Conservation (phyloP, 1,284 basidiomycete genomes). For the Boletus sp. region DNA sequence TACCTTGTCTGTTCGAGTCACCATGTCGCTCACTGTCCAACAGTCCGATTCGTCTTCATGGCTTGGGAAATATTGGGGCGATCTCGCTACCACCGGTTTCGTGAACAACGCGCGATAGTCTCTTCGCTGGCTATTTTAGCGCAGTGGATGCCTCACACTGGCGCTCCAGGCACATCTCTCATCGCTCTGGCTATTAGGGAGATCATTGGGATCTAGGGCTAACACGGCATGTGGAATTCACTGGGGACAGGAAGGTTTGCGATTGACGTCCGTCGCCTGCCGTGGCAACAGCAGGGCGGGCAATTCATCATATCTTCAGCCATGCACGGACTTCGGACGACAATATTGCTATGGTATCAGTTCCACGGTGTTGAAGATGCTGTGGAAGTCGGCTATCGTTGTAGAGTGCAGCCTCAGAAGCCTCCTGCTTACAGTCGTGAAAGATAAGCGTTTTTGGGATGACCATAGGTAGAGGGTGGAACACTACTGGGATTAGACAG, state of each 20-base stretch:
- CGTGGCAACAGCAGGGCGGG: not conserved
- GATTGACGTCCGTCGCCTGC: too few species aligned
- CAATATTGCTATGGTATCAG: too few species aligned
- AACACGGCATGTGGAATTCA: not conserved
- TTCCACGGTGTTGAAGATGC: too few species aligned
- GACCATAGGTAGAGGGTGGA: too few species aligned
- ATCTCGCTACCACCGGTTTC: not conserved
- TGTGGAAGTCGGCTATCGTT: too few species aligned
- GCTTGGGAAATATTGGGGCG: not conserved
- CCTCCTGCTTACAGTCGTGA: too few species aligned
- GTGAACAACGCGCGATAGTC: not conserved
- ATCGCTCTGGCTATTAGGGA: not conserved
- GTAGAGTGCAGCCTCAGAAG: too few species aligned
- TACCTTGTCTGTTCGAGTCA: conserved; percentile 1
- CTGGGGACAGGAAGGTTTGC: too few species aligned
- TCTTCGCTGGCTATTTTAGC: not conserved
- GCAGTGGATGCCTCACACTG: not conserved
- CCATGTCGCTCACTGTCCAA: conserved; percentile 1
- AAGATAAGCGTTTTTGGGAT: too few species aligned
- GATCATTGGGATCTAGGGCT: not conserved
- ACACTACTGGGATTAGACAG: too few species aligned
- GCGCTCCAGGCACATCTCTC: not conserved
- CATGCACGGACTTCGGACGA: too few species aligned
- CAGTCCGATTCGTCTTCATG: not conserved
- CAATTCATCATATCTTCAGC: not conserved